Base-by-base conservation (phyloP, 2,329 filamentous ascomycete species). In the Macrophomina tecta region DNA sequence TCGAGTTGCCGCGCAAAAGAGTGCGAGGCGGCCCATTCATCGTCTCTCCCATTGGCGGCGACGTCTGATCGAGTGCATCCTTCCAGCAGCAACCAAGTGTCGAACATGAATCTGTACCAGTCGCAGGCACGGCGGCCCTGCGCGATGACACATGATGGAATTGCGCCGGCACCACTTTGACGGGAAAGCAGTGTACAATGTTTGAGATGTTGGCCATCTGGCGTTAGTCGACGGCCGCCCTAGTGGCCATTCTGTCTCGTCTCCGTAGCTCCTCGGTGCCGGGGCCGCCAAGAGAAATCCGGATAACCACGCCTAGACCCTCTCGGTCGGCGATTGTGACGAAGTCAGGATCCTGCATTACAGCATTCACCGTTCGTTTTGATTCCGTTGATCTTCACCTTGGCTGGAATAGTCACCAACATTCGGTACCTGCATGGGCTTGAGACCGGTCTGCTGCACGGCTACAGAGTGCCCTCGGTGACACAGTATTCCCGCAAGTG, bases 141-240 rank as follows among this genome's bases (percentile, higher is more conserved):
- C 48, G 45, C 45, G n/a, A 62, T 49, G 58, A 48, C 56, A 60
- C 40, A 32, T n/a, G 16, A 18, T 30, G 23, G 56, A 14, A 60
- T 60, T n/a, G 16, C 40, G 40, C 58, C 45, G 34, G 28, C 45
- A n/a, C 40, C 7, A 30, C 12, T 7, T 61, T 38, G 32, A 14
- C 32, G 28, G 38, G 32, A 62, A 48, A 36, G 49, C 45, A 36
- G 42, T 38, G 30, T 48, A 11, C 49, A 2, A 62, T 30, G 45
- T 62, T 49, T 40, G 45, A 62, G 40, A 16, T 46, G 40, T 61
- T 23, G 28, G 28, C 56, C 56, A 30, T 28, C 38, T 58, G 23
- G 53, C 38, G 28, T 58, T 58, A 58, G 38, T 36, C 36, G 53
- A 30, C 53, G 9, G 4, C 38, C 55, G 38, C 9, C 9, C 16